Evolutionary conservation across 2,329 filamentous ascomycete genomes (phyloP).

Genomic region (Diaporthe capsici): DNA sequence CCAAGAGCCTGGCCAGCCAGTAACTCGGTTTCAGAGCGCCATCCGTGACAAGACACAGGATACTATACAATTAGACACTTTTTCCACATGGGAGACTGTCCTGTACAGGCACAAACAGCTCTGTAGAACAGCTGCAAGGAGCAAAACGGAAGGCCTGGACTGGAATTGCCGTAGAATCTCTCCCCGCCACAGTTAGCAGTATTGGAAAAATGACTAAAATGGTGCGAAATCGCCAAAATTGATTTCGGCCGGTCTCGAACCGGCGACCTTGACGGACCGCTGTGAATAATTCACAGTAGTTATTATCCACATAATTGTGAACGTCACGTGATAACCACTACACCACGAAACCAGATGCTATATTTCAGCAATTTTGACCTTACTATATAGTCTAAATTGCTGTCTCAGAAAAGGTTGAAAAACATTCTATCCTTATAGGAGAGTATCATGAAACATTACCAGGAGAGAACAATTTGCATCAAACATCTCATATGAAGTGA

Average conservation of each 20-base stretch:
- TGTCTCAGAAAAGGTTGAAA: too few species aligned
- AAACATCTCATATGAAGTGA: too few species aligned
- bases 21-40: not conserved
- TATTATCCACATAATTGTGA: constrained; percentile 33
- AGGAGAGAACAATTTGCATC: too few species aligned
- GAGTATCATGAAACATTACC: too few species aligned
- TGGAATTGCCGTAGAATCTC: too few species aligned
- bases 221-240: too few species aligned
- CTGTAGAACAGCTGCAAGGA: not conserved
- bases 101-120: too few species aligned
- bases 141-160: not conserved
- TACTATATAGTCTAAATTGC: too few species aligned
- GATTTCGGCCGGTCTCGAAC: constrained; percentile 35
- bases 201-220: too few species aligned
- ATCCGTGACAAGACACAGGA: not conserved
- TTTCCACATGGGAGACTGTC: not conserved
- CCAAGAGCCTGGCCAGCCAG: not conserved
- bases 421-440: too few species aligned
- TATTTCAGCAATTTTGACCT: accelerated
- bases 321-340: constrained; percentile 40
- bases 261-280: constrained; percentile 35
- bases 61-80: not conserved
- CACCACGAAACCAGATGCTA: not conserved
- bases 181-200: too few species aligned
- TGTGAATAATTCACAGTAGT: not conserved